Conservation (phyloP, 345 rosid genomes). For the Garcia nutans region DNA sequence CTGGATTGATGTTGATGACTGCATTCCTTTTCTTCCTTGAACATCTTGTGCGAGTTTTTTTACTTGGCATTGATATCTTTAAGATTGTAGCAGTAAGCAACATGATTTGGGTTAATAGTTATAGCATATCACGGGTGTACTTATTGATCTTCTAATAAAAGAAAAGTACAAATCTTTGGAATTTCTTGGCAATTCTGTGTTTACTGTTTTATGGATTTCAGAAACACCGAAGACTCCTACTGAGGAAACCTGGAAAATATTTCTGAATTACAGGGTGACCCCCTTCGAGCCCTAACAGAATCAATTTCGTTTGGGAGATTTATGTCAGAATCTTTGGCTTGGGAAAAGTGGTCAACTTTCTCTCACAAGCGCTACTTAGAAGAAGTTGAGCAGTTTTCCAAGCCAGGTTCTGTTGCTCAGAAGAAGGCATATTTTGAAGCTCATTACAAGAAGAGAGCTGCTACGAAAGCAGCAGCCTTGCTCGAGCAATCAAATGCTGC, state of each 20-base stretch:
- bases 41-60: background rate
- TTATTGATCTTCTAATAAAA: background rate
- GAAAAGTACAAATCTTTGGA: background rate
- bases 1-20: background rate
- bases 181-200: background rate
- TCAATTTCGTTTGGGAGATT: conserved; percentile 86
- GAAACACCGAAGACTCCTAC: background rate
- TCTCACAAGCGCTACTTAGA: conserved; percentile 86
- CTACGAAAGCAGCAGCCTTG: conserved; percentile 47
- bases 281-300: conserved; percentile 58
- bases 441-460: conserved; percentile 74
- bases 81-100: background rate
- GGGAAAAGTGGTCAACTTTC: conserved; percentile 95
- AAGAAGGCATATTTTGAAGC: conserved; percentile 92
- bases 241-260: background rate
- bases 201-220: background rate
- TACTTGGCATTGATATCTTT: background rate
- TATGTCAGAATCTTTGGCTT: conserved; percentile 70
- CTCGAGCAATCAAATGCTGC: conserved; percentile 31
- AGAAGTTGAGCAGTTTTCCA: conserved; percentile 77
- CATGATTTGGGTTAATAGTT: background rate
- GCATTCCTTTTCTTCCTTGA: background rate
- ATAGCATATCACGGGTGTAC: background rate
- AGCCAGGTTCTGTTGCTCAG: conserved; percentile 89
- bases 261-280: conserved; percentile 52